phyloP scores from a whole-genome alignment of 257 asterid genomes.

The Capsicum chinense region DNA sequence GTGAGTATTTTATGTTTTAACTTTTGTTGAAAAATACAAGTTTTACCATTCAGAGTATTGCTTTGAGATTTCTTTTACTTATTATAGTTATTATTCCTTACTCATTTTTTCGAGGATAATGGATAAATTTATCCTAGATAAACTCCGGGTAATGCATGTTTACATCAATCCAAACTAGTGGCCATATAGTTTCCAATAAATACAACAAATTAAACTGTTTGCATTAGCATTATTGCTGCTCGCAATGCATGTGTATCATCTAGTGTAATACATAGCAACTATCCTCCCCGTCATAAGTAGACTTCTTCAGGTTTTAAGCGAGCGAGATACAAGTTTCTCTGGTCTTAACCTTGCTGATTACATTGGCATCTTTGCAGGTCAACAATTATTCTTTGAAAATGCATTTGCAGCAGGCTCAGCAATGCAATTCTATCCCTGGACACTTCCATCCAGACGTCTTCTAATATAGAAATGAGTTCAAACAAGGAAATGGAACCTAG shows the following conservation, averaged over 20 bases:
- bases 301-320: background rate
- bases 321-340: background rate
- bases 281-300: background rate
- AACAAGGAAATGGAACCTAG: background rate
- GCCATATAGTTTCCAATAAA: background rate
- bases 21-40: background rate
- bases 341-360: conserved; percentile 11
- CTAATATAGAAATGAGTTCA: conserved; percentile 26
- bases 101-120: background rate
- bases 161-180: background rate
- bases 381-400: conserved; percentile 70
- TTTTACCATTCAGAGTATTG: background rate
- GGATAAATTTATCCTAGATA: background rate
- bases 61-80: background rate
- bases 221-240: background rate
- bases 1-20: background rate
- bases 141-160: background rate
- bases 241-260: background rate
- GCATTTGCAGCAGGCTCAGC: conserved; percentile 73
- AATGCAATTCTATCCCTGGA: conserved; percentile 58
- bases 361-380: conserved; percentile 50
- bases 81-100: background rate
- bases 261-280: background rate
- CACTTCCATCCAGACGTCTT: conserved; percentile 70
- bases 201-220: background rate